Base-by-base conservation (phyloP, 345 rosid species). In the Citrus cavaleriei region DNA sequence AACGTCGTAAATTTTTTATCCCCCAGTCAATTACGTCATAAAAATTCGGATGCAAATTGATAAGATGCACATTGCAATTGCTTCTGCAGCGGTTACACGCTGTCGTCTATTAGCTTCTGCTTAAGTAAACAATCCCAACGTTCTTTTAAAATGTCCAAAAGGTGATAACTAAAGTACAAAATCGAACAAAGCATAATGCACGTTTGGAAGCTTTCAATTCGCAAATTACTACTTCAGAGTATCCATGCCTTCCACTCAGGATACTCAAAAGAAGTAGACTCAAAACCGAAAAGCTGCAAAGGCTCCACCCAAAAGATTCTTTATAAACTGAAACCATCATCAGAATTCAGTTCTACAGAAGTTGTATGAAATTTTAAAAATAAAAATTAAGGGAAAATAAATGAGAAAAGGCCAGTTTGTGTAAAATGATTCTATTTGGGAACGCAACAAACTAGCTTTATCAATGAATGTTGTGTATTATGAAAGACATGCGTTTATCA, bases 311-410 rank as follows among this genome's bases (percentile, higher is more conserved):
- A 32, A 14, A 18, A 37, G 72, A 34, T 27, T 37, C 79, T 74
- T 37, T 32, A 61, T 49, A 68, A 37, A 70, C 12, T 57, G 74
- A 51, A 59, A 57, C 54, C 60, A 10, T 9, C 21, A 22, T 66
- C 49, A 68, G 34, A 63, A 62, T 57, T 71, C 30, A 55, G 64
- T 77, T 68, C 83, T 51, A 74, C 73, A 80, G 69, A 62, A 67
- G 73, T 68, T 65, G 22, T 42, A 34, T 24, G 19, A 27, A 71
- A 38, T 32, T 13, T 3, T 10, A 37, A 46, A 34, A 57, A 72
- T 27, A 69, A 69, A 54, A 70, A 14, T 68, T 35, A n/a, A n/a
- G 28, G 1, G 10, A 42, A 51, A 51, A 49, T 32, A 6, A n/a
- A 28, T 0, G 30, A 42, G 7, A 54, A 18, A 55, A 7, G n/a